A percentile compares a stretch with the other conserved stretches of the same genome.
Evolutionary conservation across 495 filamentous ascomycete genomes (phyloP).

Genomic region (Aspergillus conjunctus): DNA sequence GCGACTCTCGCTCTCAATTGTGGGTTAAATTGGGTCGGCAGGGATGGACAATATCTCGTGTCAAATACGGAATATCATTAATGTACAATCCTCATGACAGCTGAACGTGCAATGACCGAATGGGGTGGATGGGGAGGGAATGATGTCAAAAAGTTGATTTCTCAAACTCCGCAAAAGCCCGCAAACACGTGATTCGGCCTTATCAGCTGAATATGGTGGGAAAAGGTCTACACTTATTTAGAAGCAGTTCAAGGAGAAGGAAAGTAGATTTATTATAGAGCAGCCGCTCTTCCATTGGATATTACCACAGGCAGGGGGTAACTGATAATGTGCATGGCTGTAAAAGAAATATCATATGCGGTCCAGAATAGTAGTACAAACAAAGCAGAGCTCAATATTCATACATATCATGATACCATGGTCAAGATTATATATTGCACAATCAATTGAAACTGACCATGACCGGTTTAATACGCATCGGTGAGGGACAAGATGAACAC

Average conservation of each 20-base stretch:
- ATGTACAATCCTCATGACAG: no score
- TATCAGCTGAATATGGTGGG: constrained; percentile 24
- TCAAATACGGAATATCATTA: background rate
- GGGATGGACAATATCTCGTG: background rate
- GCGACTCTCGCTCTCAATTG: background rate
- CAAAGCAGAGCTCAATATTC: constrained; percentile 19
- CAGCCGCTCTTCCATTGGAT: no score
- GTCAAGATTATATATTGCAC: background rate
- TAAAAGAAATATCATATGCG: background rate
- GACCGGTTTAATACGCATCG: background rate
- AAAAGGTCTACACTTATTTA: background rate
- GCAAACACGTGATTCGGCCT: constrained; percentile 35
- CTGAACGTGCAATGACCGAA: no score
- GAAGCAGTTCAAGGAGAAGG: background rate
- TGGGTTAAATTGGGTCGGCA: background rate
- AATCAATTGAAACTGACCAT: background rate
- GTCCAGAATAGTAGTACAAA: background rate
- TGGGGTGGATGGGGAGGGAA: background rate
- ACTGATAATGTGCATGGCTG: no score
- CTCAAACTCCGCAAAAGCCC: constrained; percentile 35
- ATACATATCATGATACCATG: constrained; percentile 30
- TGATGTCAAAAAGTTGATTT: constrained; percentile 10
- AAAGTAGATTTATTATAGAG: background rate
- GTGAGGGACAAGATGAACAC: background rate
- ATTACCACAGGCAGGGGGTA: no score